These are phyloP conservation scores for Talaromyces sp. DNA, from an alignment of 2,329 filamentous ascomycete species.

Conservation along the genomic window DNA sequence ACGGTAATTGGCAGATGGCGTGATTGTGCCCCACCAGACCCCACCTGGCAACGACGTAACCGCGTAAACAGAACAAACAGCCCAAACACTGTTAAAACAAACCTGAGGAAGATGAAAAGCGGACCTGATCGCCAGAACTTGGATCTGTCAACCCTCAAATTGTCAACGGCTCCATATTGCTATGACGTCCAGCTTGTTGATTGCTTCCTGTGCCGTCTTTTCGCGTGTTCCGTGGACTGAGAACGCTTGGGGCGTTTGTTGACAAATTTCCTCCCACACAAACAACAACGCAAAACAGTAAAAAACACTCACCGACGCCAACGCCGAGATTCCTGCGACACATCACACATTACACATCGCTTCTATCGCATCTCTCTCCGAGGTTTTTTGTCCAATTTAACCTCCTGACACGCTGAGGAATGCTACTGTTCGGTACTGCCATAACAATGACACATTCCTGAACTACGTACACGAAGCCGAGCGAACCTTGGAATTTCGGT, in stretches of 20 bases:
- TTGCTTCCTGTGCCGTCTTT: not conserved
- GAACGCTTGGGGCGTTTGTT: not conserved
- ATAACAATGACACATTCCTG: slow-evolving; percentile 1
- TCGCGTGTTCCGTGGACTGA: not conserved
- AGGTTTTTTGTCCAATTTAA: too few relatives aligned
- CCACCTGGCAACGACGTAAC: not conserved
- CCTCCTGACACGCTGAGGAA: too few relatives aligned
- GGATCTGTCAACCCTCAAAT: not conserved
- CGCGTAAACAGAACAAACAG: not conserved
- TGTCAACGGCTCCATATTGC: not conserved
- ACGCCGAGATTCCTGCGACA: not conserved
- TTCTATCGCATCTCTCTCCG: too few relatives aligned
- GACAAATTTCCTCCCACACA: not conserved
- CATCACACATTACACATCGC: not conserved
- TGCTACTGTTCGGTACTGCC: not conserved
- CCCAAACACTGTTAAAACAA: too few relatives aligned
- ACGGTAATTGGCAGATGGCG: not conserved
- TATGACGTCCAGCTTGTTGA: not conserved
- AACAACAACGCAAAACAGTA: not conserved
- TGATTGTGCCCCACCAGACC: not conserved
- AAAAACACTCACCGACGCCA: not conserved
- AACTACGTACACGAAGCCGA: not conserved
- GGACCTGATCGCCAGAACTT: not conserved
- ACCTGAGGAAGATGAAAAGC: slow-evolving; percentile 8
- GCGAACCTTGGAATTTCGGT: not conserved